Evolutionary conservation across 2,329 filamentous ascomycete genomes (phyloP).

Genomic region (Neofusicoccum ribis): DNA sequence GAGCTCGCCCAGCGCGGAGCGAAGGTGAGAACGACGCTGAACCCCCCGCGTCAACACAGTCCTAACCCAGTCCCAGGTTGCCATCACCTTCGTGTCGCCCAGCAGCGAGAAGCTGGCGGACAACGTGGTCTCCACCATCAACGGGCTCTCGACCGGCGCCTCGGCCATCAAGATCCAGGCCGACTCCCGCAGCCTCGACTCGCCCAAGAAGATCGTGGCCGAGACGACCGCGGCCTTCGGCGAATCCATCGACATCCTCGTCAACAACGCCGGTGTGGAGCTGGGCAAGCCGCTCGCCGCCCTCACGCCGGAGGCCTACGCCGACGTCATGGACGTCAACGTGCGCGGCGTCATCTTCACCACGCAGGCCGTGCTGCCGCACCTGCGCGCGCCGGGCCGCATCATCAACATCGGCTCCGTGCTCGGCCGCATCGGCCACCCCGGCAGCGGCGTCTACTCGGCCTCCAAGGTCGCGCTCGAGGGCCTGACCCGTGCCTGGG

Average conservation of each 20-base stretch:
- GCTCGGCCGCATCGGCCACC: conserved; percentile 80
- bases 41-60: conserved; percentile 70
- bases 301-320: conserved; percentile 78
- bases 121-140: conserved; percentile 37
- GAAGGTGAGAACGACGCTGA: conserved; percentile 29
- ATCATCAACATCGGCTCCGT: conserved; percentile 95
- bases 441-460: conserved; percentile 86
- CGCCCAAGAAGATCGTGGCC: conserved; percentile 66
- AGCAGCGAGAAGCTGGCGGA: conserved; percentile 37
- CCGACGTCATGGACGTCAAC: conserved; percentile 87
- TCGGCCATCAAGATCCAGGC: conserved; percentile 71
- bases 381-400: conserved; percentile 78
- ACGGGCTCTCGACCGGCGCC: conserved; percentile 34
- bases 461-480: conserved; percentile 84
- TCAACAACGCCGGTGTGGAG: conserved; percentile 96
- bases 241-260: conserved; percentile 79
- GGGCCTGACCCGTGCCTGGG: conserved; percentile 60
- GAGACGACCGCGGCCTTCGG: conserved; percentile 53
- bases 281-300: conserved; percentile 84
- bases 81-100: conserved; percentile 44
- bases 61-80: conserved; percentile 66
- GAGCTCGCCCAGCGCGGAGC: conserved; percentile 84
- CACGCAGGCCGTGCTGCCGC: conserved; percentile 87
- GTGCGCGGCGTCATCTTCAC: conserved; percentile 93
- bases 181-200: conserved; percentile 81